These are phyloP conservation scores for Agastache rugosa DNA, from an alignment of 257 asterid genomes.

Conservation along the genomic window DNA sequence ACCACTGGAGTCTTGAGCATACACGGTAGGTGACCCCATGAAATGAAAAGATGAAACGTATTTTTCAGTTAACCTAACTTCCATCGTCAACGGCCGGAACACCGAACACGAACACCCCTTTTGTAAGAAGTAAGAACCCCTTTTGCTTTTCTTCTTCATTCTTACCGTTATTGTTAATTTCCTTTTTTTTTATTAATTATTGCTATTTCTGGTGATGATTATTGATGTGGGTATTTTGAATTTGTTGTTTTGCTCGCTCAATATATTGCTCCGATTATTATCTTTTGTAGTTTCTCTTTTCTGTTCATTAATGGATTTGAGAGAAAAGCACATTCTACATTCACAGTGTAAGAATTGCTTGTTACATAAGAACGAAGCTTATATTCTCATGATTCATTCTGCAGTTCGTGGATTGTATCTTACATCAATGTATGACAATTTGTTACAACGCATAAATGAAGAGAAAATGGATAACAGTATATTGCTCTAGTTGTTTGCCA, in stretches of 20 bases:
- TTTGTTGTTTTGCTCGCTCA: too few relatives aligned
- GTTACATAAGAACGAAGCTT: not conserved
- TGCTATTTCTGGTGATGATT: too few relatives aligned
- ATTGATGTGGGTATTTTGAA: too few relatives aligned
- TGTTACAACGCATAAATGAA: not conserved
- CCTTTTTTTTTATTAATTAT: too few relatives aligned
- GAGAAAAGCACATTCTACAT: slow-evolving; percentile 23
- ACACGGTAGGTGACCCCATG: too few relatives aligned
- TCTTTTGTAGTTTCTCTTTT: not conserved
- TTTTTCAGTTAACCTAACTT: not conserved
- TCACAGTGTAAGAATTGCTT: slow-evolving; percentile 24
- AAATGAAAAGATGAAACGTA: too few relatives aligned
- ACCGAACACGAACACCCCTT: not conserved
- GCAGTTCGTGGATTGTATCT: not conserved
- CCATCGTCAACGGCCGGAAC: not conserved
- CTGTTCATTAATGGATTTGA: slow-evolving; percentile 13
- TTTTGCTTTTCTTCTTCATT: not conserved
- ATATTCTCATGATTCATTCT: not conserved
- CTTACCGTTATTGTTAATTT: too few relatives aligned
- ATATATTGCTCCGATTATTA: not conserved
- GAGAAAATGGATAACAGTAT: not conserved
- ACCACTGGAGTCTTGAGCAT: too few relatives aligned
- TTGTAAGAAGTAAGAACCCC: not conserved
- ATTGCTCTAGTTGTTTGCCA: not conserved
- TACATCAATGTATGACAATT: not conserved